Evolutionary conservation across 345 rosid species (phyloP), one percentile per base, ranked within the genome.

Genomic region (Linum tenue): DNA sequence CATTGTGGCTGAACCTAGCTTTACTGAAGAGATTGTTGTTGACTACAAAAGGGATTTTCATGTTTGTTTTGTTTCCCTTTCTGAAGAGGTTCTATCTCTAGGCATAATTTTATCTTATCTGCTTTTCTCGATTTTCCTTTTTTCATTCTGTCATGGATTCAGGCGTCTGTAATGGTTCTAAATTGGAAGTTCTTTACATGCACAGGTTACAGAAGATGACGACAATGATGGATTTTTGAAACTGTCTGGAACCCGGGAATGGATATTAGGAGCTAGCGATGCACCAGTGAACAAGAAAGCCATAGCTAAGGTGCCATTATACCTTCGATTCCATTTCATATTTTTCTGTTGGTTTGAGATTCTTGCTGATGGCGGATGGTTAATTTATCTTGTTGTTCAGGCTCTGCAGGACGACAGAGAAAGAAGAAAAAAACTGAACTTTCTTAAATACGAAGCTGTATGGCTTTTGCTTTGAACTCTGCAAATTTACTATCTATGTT

Each of bases 371-470:
- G 60, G 17, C 12, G 65, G 12, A 72, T 76, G 59, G 69, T 59
- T n/a, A n/a, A n/a, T n/a, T 5, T 17, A 59, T 72, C 63, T 75
- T 57, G 60, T 63, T 5, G 39, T 63, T 59, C 85, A 92, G 98
- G 89, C 77, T 55, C 51, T 86, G 66, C 83, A 62, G 38, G 86
- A 92, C 78, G 96, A 88, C 72, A 73, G 94, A 14, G 90, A 88
- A 70, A 82, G 84, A 75, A 88, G 94, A 79, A 92, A 77, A 84
- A 90, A 83, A 77, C 82, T 92, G 31, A 92, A 84, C 81, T 71
- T 90, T 72, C 95, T 92, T 70, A 37, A 85, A 75, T 90, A 92
- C 72, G 98, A 86, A 84, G 97, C 97, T 69, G 98, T 92, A 88
- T 69, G 94, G 72, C 64, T 70, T 68, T 78, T 74, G 55, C 72